phyloP scores from a whole-genome alignment of 306 rosid species.

The Vigna trinervia region DNA sequence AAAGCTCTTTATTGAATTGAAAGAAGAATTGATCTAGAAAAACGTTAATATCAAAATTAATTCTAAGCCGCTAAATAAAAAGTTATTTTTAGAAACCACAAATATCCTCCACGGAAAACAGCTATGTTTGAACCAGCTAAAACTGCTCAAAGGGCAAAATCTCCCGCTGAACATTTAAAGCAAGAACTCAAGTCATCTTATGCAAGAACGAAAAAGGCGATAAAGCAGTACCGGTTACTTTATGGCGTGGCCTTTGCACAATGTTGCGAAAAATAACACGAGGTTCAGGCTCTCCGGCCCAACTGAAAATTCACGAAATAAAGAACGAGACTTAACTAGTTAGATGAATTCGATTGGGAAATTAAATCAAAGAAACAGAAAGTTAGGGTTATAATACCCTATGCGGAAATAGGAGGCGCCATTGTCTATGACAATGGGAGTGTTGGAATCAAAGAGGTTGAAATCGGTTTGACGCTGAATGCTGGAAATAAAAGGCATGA shows the following conservation, averaged over 20 bases:
- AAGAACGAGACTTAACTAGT: background rate
- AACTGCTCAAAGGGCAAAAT: background rate
- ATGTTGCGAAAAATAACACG: slow-evolving; percentile 87
- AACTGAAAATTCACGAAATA: slow-evolving; percentile 51
- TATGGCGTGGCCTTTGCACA: slow-evolving; percentile 88
- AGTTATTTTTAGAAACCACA: background rate
- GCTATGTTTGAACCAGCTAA: background rate
- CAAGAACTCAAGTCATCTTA: too few relatives aligned
- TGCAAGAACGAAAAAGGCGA: background rate
- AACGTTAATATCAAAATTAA: background rate
- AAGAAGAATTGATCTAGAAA: background rate
- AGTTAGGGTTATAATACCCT: slow-evolving; percentile 71
- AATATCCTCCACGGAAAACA: background rate
- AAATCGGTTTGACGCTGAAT: slow-evolving; percentile 71
- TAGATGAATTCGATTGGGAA: background rate
- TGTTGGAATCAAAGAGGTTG: slow-evolving; percentile 57
- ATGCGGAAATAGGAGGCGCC: slow-evolving; percentile 89
- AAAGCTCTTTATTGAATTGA: background rate
- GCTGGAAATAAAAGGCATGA: slow-evolving; percentile 73
- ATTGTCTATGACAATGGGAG: slow-evolving; percentile 87
- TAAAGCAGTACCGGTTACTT: slow-evolving; percentile 54
- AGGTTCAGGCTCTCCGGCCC: slow-evolving; percentile 89
- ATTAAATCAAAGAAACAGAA: background rate
- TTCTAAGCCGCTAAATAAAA: background rate
- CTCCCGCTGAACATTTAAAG: background rate